These are phyloP conservation scores for Piloderma croceum DNA, from an alignment of 768 basidiomycete genomes.

Conservation along the genomic window DNA sequence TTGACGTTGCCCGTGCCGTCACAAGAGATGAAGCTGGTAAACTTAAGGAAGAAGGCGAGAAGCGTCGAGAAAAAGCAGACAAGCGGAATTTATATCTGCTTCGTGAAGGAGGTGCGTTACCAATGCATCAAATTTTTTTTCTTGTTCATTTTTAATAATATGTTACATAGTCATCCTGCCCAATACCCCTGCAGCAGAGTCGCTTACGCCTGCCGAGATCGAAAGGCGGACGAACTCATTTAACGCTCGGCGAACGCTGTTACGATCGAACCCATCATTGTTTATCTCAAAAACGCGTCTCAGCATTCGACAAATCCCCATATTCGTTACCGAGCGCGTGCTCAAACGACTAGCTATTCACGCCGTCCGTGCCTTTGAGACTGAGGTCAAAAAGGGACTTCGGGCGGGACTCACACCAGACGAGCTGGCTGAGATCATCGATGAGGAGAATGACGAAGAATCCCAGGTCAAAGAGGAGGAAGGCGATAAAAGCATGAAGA, in stretches of 20 bases:
- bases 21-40: conserved; percentile 84
- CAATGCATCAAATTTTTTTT: no score
- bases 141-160: conserved; percentile 2
- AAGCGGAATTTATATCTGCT: conserved; percentile 94
- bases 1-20: conserved; percentile 88
- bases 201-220: conserved; percentile 67
- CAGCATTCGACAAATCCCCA: conserved; percentile 87
- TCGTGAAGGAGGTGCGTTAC: conserved; percentile 84
- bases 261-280: conserved; percentile 88
- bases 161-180: conserved; percentile 73
- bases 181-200: conserved; percentile 72
- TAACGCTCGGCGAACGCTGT: conserved; percentile 74
- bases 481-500: conserved; percentile 20
- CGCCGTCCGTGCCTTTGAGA: conserved; percentile 71
- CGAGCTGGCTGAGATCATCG: conserved; percentile 52
- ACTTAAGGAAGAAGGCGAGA: conserved; percentile 85
- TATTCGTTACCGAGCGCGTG: conserved; percentile 84
- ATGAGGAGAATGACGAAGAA: conserved; percentile 23
- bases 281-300: conserved; percentile 94
- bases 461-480: conserved; percentile 21
- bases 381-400: conserved; percentile 60
- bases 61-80: conserved; percentile 81
- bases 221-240: conserved; percentile 83
- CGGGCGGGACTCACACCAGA: conserved; percentile 64
- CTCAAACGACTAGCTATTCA: conserved; percentile 85